phyloP scores from a whole-genome alignment of 805 yeast genomes.

The Metschnikowia corniflorae region DNA sequence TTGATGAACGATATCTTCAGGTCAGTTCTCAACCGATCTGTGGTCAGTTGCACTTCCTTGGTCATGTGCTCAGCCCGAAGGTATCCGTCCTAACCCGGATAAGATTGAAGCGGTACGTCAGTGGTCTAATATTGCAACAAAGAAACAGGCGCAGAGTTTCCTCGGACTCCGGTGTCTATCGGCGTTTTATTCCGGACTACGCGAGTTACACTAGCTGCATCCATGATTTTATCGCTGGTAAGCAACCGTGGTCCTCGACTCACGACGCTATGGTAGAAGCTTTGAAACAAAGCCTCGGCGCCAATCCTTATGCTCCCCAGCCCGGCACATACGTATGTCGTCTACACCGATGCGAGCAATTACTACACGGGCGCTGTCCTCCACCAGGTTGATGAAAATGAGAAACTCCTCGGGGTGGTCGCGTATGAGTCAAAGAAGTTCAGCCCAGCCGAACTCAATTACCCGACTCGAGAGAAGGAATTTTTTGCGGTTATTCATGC shows the following conservation, averaged over 20 bases:
- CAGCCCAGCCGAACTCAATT: not conserved
- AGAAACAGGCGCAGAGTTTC: not conserved
- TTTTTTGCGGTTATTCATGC: conserved; percentile 6
- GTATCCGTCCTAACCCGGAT: not conserved
- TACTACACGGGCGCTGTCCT: conserved; percentile 3
- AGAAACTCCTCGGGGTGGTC: conserved; percentile 1
- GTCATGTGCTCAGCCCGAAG: not conserved
- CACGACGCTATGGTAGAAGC: not conserved
- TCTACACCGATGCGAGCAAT: conserved; percentile 1
- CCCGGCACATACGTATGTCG: conserved; percentile 1
- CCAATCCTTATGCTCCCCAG: conserved; percentile 1
- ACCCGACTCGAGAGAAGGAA: conserved; percentile 5
- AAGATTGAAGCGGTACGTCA: not conserved
- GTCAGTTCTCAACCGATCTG: not conserved
- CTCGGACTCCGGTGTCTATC: conserved; percentile 1
- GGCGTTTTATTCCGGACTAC: conserved; percentile 1
- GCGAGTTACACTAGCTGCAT: conserved; percentile 3
- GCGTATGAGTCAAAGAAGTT: conserved; percentile 2
- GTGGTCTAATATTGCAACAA: not conserved
- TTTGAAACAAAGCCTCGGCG: not conserved
- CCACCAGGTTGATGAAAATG: conserved; percentile 1
- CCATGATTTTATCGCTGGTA: not conserved
- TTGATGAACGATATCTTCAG: conserved; percentile 7
- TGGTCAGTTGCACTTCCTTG: conserved; percentile 2
- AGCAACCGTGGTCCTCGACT: not conserved